A percentile compares a stretch with the other conserved stretches of the same genome.
Conservation (phyloP, 257 asterid species). For the Datura wrightii region DNA sequence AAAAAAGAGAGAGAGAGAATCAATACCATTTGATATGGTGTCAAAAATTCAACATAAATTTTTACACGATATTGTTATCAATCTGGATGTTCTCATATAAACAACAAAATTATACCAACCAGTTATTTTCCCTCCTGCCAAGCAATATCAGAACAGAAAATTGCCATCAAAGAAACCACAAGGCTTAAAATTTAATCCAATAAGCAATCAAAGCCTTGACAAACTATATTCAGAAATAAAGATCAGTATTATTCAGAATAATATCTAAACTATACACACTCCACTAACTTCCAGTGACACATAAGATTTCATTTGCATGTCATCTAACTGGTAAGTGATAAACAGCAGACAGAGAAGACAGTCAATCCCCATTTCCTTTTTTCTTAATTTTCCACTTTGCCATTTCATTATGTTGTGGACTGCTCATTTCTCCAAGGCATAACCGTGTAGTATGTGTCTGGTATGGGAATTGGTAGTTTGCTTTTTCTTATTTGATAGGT, state of each 20-base stretch:
- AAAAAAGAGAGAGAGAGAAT: constrained; percentile 23
- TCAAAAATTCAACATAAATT: neutral
- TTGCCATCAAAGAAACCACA: neutral
- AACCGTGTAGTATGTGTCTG: neutral
- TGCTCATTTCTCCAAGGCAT: neutral
- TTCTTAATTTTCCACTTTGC: constrained; percentile 18
- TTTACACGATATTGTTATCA: neutral
- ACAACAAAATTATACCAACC: neutral
- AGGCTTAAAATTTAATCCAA: neutral
- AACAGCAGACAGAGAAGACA: neutral
- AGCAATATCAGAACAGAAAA: neutral
- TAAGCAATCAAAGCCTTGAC: constrained; percentile 6
- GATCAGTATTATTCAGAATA: neutral
- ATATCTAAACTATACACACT: constrained; percentile 8
- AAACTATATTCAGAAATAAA: constrained; percentile 14
- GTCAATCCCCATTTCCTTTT: neutral
- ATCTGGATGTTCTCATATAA: neutral
- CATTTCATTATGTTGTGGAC: neutral
- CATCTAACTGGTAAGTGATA: constrained; percentile 1
- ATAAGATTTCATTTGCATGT: neutral
- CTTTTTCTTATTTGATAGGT: neutral
- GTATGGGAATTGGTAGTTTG: constrained; percentile 6
- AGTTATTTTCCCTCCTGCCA: constrained; percentile 1
- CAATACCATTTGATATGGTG: neutral
- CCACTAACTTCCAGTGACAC: constrained; percentile 19